A percentile compares a stretch with the other conserved stretches of the same genome.
These are phyloP conservation scores for Cladosporium sp. DNA, from an alignment of 2,329 filamentous ascomycete genomes.

Conservation along the genomic window DNA sequence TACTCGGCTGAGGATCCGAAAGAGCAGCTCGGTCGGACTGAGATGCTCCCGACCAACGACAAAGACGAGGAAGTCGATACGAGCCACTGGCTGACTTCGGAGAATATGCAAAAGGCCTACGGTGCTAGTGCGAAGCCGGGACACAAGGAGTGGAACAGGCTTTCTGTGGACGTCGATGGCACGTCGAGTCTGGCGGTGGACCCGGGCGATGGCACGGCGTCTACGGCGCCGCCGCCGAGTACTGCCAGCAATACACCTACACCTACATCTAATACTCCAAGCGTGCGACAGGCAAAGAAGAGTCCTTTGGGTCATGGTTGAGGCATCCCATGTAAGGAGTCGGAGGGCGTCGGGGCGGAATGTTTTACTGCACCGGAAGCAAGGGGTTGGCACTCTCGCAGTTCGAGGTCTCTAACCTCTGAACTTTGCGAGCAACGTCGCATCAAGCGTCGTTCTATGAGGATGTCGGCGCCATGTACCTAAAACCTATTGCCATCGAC, in stretches of 20 bases:
- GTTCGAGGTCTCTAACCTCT: neutral
- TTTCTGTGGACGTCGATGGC: slow-evolving; percentile 21
- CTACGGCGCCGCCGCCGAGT: neutral
- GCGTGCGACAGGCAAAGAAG: neutral
- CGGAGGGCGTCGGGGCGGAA: slow-evolving; percentile 20
- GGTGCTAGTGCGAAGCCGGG: slow-evolving; percentile 21
- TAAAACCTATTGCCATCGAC: slow-evolving; percentile 21
- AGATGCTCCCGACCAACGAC: slow-evolving; percentile 19
- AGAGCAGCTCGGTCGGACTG: slow-evolving; percentile 26
- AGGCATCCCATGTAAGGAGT: slow-evolving; percentile 7
- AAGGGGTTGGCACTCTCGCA: slow-evolving; percentile 11
- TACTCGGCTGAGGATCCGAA: slow-evolving; percentile 46
- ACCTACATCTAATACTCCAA: neutral
- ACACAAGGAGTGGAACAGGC: slow-evolving; percentile 18
- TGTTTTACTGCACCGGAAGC: slow-evolving; percentile 18
- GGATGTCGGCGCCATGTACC: slow-evolving; percentile 23
- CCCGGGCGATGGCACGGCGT: neutral
- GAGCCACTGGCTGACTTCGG: slow-evolving; percentile 27
- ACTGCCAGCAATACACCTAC: neutral
- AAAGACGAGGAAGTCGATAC: slow-evolving; percentile 18
- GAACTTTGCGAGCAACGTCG: neutral
- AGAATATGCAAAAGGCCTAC: slow-evolving; percentile 36
- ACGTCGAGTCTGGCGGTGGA: slow-evolving; percentile 20
- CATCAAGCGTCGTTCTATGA: slow-evolving; percentile 5
- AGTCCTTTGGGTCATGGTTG: slow-evolving; percentile 10